Base-by-base conservation (phyloP, 1,284 basidiomycete genomes). In the Fistulina hepatica region DNA sequence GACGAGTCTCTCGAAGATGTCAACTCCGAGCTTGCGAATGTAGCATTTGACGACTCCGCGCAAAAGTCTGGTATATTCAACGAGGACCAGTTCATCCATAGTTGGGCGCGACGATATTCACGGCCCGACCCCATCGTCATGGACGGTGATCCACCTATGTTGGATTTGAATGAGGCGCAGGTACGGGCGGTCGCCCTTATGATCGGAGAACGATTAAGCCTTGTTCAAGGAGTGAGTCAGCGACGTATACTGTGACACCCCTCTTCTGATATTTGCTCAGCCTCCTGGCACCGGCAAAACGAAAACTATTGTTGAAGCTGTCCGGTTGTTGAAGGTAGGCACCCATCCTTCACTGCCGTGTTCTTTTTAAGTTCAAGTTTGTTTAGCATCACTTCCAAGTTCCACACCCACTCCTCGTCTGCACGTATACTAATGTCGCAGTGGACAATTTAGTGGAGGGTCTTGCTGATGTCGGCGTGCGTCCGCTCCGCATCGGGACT, bases 251-350 rank as follows among this genome's bases (percentile, higher is more conserved):
- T 28, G 16, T 24, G 25, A n/a, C 24, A 9, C 24, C 30, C 26
- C 36, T 36, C 41, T 44, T 41, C 34, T 39, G 33, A 37, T 26
- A 23, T 22, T 34, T 37, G 39, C 41, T 11, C 47, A 89, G 81
- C 92, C 92, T 16, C 92, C 92, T 5, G 92, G 92, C n/a, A 97
- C 92, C 0, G 90, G 92, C 33, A 97, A 97, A 60, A 94, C 91
- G 2, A 80, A 82, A 51, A 94, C 92, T 0, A 90, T 97, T 35
- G 80, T 93, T 21, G 81, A 92, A 52, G 69, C 86, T 1, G 70
- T 92, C 48, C 75, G 75, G 47, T 58, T 97, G 20, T 73, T 97
- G 46, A 95, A 95, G 67, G 72, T 76, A 22, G 33, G 57, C 44
- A 15, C 15, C 10, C 12, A 26, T 30, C n/a, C 11, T 10, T 36